These are phyloP conservation scores for Pulveroboletus sp. DNA, from an alignment of 768 basidiomycete genomes.

Conservation along the genomic window DNA sequence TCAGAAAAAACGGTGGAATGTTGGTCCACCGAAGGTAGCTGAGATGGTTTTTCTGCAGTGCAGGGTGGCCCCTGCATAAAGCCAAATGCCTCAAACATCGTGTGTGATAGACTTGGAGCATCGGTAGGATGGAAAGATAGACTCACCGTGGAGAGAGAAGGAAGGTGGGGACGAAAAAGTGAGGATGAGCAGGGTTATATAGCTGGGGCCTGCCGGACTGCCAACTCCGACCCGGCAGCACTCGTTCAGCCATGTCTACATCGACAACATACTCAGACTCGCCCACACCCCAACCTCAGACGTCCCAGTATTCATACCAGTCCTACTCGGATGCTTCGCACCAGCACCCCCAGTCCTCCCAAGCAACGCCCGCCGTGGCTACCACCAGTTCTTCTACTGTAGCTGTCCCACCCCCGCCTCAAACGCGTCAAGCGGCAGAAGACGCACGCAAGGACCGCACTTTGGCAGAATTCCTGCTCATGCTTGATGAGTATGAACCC, in stretches of 20 bases:
- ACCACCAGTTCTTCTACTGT: constrained; percentile 19
- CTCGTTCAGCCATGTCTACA: constrained; percentile 28
- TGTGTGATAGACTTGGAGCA: constrained; percentile 33
- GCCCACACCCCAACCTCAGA: constrained; percentile 29
- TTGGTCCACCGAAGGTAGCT: constrained; percentile 77
- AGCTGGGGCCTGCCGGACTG: constrained; percentile 2
- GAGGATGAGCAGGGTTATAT: constrained; percentile 14
- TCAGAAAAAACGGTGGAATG: constrained; percentile 45
- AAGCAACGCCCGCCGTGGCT: constrained; percentile 11
- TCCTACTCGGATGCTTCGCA: constrained; percentile 20
- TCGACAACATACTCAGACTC: constrained; percentile 29
- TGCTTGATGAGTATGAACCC: constrained; percentile 96
- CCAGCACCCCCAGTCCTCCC: constrained; percentile 18
- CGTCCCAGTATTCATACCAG: constrained; percentile 18
- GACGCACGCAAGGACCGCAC: constrained; percentile 86
- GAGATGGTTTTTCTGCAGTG: constrained; percentile 82
- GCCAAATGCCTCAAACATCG: constrained; percentile 96
- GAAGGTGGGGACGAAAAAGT: not conserved
- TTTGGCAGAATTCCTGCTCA: constrained; percentile 87
- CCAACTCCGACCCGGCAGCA: constrained; percentile 29
- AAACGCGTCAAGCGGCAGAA: constrained; percentile 68
- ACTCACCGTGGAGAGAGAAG: constrained; percentile 20
- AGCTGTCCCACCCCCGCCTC: constrained; percentile 28
- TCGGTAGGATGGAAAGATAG: constrained; percentile 10
- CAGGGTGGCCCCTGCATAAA: constrained; percentile 65